Conservation (phyloP, 148 eudicot species). For the Hydrangea macrophylla region DNA sequence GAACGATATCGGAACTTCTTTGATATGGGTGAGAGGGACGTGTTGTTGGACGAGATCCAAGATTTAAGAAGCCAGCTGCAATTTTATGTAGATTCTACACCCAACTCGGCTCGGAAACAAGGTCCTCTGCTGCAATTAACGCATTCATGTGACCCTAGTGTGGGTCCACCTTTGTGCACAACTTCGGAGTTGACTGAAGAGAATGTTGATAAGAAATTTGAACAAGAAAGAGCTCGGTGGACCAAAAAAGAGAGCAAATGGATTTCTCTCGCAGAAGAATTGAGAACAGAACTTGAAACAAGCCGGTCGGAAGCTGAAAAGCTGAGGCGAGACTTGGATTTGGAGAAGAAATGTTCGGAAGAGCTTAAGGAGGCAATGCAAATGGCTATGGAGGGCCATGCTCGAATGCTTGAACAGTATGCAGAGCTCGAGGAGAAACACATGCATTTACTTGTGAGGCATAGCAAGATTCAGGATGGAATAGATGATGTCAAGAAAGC, state of each 20-base stretch:
- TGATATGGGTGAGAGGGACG: conserved; percentile 93
- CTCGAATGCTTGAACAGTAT: conserved; percentile 94
- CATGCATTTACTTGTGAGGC: conserved; percentile 75
- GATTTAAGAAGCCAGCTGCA: conserved; percentile 83
- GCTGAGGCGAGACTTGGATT: conserved; percentile 62
- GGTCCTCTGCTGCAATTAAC: conserved; percentile 60
- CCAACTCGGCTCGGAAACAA: conserved; percentile 32
- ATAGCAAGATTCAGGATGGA: conserved; percentile 76
- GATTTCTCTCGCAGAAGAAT: conserved; percentile 78
- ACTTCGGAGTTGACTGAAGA: conserved; percentile 46
- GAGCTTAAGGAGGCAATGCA: conserved; percentile 95
- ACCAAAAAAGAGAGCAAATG: conserved; percentile 82
- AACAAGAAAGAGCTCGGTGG: conserved; percentile 69
- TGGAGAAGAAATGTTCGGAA: conserved; percentile 76
- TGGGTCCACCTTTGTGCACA: conserved; percentile 36
- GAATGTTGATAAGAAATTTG: conserved; percentile 48
- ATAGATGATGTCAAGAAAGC: conserved; percentile 90
- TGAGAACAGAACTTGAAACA: conserved; percentile 72
- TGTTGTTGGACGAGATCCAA: conserved; percentile 84
- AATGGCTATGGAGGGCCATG: conserved; percentile 94
- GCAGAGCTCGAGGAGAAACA: conserved; percentile 92
- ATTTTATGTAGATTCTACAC: conserved; percentile 59
- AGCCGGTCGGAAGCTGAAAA: conserved; percentile 48
- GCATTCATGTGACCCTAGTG: conserved; percentile 43
- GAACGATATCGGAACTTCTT: conserved; percentile 72